Evolutionary conservation across 768 basidiomycete genomes (phyloP), one percentile per base, ranked within the genome.

Genomic region (Mycena polygramma): DNA sequence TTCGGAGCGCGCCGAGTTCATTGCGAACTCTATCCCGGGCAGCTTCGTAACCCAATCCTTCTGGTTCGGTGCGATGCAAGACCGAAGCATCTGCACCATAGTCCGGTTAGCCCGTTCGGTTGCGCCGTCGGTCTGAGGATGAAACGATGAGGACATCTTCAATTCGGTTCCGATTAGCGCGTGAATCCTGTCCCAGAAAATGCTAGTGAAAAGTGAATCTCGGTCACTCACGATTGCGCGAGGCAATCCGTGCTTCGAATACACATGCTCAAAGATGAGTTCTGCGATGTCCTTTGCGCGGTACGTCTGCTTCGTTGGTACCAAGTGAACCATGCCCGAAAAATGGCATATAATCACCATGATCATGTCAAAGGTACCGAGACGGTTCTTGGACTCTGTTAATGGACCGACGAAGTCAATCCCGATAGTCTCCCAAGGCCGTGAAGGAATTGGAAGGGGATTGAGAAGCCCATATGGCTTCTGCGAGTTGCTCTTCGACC

Each of bases 381-480:
- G 46, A 3, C 75, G 57, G 0, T 74, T 66, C n/a, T 71, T 66
- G n/a, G 75, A 63, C 0, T 24, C 37, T 0, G 80, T 80, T 0
- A 84, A 55, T 0, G 77, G 78, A 0, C 77, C 82, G 0, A 83
- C 66, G 49, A 83, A 83, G 62, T 84, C 82, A 15, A 84, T 78
- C 0, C 74, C 77, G 1, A 84, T 80, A 0, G 74, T 69, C 7
- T 76, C 63, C 79, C 80, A 82, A 0, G 57, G 65, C 0, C 55
- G 45, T 10, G 54, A 36, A 0, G 63, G 63, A 1, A 57, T 17
- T 0, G 54, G 41, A 4, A 65, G 45, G 1, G 73, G 55, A 26
- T 79, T 73, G 3, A 80, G 63, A 4, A 79, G 43, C 22, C 80
- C 80, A 15, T 48, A 55, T 1, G 76, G 78, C 39, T 71, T 68